Evolutionary conservation across 352 stramenopile genomes (phyloP).

Genomic region (Peronospora farinosa): DNA sequence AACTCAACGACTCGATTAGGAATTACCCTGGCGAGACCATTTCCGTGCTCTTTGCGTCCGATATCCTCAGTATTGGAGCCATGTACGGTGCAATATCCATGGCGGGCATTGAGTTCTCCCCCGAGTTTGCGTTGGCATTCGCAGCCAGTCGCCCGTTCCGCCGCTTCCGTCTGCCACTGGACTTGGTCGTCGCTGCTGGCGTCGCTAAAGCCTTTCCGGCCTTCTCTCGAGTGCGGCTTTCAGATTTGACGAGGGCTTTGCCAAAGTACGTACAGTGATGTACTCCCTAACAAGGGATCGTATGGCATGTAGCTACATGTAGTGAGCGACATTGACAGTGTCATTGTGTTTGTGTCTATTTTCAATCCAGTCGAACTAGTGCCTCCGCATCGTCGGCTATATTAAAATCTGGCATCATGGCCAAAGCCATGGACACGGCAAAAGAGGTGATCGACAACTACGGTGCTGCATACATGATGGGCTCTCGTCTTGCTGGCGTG

Average conservation of each 20-base stretch:
- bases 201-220: constrained; percentile 65
- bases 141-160: constrained; percentile 78
- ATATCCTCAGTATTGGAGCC: constrained; percentile 73
- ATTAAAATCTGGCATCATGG: constrained; percentile 34
- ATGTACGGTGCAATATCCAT: constrained; percentile 72
- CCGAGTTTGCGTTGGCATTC: constrained; percentile 83
- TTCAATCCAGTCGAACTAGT: constrained; percentile 20
- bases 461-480: constrained; percentile 85
- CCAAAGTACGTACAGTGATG: constrained; percentile 36
- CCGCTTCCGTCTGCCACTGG: constrained; percentile 67
- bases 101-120: constrained; percentile 62
- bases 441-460: constrained; percentile 82
- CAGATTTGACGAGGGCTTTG: constrained; percentile 50
- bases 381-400: constrained; percentile 7
- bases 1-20: constrained; percentile 75
- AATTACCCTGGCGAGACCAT: constrained; percentile 69
- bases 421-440: constrained; percentile 60
- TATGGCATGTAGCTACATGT: not conserved
- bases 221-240: constrained; percentile 66
- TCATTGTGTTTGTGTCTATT: constrained; percentile 6
- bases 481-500: constrained; percentile 72
- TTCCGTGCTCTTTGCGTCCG: constrained; percentile 67
- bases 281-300: not conserved
- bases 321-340: not conserved
- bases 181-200: constrained; percentile 58